phyloP scores from a whole-genome alignment of 148 eudicot species.

The Silene latifolia region DNA sequence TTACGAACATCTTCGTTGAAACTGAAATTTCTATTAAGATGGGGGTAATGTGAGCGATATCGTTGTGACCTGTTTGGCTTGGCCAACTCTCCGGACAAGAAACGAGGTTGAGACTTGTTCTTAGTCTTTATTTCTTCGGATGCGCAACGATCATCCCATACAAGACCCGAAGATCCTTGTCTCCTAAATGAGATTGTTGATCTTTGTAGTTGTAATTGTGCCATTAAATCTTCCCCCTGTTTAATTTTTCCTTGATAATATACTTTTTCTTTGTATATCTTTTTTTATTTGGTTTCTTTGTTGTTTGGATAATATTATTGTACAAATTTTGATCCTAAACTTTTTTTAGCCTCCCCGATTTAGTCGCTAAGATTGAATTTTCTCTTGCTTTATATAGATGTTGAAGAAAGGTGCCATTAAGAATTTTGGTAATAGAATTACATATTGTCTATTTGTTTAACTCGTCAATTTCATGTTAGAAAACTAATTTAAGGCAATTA shows the following conservation, averaged over 20 bases:
- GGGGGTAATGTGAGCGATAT: background rate
- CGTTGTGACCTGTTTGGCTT: conserved; percentile 13
- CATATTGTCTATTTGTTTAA: background rate
- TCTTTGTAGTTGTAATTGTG: conserved; percentile 38
- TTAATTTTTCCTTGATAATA: background rate
- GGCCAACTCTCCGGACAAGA: conserved; percentile 20
- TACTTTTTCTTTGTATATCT: no score
- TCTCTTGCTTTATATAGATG: conserved; percentile 7
- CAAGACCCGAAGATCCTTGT: conserved; percentile 63
- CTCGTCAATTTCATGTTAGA: background rate
- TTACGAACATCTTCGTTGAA: background rate
- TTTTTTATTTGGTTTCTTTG: background rate
- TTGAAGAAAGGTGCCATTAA: background rate
- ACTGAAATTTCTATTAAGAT: background rate
- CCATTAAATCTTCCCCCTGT: background rate
- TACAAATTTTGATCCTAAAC: background rate
- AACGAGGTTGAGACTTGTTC: background rate
- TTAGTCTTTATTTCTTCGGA: conserved; percentile 17
- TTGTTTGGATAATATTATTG: background rate
- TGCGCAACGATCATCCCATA: conserved; percentile 49
- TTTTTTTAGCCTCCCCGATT: background rate
- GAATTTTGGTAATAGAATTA: background rate
- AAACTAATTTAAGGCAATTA: background rate
- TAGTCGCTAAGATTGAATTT: background rate
- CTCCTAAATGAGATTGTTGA: conserved; percentile 55